A percentile compares a stretch with the other conserved stretches of the same genome.
phyloP scores from a whole-genome alignment of 805 yeast genomes.

The Saccharomycopsis sp. region DNA sequence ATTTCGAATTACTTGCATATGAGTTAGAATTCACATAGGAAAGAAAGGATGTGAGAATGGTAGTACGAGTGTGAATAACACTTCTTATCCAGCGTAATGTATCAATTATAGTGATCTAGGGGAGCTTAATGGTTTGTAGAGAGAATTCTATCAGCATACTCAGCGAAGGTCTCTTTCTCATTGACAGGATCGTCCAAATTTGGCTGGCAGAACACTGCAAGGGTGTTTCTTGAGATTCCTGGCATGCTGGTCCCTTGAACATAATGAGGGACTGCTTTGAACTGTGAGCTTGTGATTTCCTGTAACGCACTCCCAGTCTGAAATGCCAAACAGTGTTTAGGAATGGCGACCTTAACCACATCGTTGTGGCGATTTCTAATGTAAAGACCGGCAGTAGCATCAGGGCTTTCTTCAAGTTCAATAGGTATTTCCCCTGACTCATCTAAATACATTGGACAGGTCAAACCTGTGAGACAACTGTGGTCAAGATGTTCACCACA shows the following conservation, averaged over 20 bases:
- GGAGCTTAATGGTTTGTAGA: conserved; percentile 32
- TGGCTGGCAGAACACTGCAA: conserved; percentile 61
- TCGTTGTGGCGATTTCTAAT: conserved; percentile 40
- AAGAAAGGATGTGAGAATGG: too few species aligned
- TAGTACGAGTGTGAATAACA: too few species aligned
- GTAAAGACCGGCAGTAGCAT: conserved; percentile 42
- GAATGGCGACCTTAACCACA: conserved; percentile 45
- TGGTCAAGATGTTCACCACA: conserved; percentile 60
- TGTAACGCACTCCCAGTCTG: conserved; percentile 55
- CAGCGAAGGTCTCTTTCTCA: conserved; percentile 41
- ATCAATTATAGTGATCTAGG: too few species aligned
- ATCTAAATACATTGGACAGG: conserved; percentile 45
- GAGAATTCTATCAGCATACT: conserved; percentile 39
- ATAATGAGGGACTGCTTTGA: conserved; percentile 54
- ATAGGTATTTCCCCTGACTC: conserved; percentile 25
- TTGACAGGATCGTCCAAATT: conserved; percentile 44
- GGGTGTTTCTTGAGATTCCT: conserved; percentile 42
- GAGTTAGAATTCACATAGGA: too few species aligned
- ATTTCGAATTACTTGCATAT: too few species aligned
- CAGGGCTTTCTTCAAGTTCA: conserved; percentile 33
- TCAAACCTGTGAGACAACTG: conserved; percentile 52
- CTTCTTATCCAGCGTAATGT: too few species aligned
- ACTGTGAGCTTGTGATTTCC: conserved; percentile 40
- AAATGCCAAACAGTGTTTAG: conserved; percentile 49
- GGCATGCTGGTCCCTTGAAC: conserved; percentile 39